phyloP scores from a whole-genome alignment of 148 eudicot genomes.

The Hydrangea macrophylla region DNA sequence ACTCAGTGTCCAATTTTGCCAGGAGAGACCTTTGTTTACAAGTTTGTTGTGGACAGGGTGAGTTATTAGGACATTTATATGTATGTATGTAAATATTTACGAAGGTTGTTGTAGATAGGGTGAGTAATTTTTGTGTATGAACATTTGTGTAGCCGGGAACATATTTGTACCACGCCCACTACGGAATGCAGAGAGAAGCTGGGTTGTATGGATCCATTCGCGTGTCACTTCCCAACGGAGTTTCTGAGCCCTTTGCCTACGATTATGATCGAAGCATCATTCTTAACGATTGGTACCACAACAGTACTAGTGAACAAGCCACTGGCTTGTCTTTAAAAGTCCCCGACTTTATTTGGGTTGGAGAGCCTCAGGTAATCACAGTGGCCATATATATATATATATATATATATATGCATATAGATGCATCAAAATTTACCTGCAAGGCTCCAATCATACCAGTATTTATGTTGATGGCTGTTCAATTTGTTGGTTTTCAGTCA shows the following conservation, averaged over 20 bases:
- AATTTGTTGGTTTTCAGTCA: slow-evolving; percentile 38
- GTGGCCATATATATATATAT: too few relatives aligned
- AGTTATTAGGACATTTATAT: too few relatives aligned
- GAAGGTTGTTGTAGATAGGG: too few relatives aligned
- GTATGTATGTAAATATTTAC: too few relatives aligned
- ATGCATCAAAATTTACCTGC: too few relatives aligned
- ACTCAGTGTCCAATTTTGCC: slow-evolving; percentile 77
- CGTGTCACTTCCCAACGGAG: slow-evolving; percentile 50
- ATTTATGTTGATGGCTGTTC: neutral
- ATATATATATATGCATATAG: too few relatives aligned
- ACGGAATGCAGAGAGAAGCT: slow-evolving; percentile 72
- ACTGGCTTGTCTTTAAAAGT: slow-evolving; percentile 53
- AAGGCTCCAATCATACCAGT: too few relatives aligned
- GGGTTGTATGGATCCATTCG: slow-evolving; percentile 68
- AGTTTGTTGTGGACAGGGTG: slow-evolving; percentile 76
- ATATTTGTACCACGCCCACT: slow-evolving; percentile 78
- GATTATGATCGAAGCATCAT: slow-evolving; percentile 59
- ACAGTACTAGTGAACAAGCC: slow-evolving; percentile 52
- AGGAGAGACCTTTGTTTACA: slow-evolving; percentile 65
- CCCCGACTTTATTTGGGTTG: slow-evolving; percentile 77
- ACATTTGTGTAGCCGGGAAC: slow-evolving; percentile 63
- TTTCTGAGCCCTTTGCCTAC: slow-evolving; percentile 58
- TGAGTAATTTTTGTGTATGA: neutral
- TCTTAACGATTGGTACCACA: slow-evolving; percentile 82
- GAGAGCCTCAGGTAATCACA: slow-evolving; percentile 96